These are phyloP conservation scores for Saxophila tyrrhenica DNA, from an alignment of 495 filamentous ascomycete genomes.

Conservation along the genomic window DNA sequence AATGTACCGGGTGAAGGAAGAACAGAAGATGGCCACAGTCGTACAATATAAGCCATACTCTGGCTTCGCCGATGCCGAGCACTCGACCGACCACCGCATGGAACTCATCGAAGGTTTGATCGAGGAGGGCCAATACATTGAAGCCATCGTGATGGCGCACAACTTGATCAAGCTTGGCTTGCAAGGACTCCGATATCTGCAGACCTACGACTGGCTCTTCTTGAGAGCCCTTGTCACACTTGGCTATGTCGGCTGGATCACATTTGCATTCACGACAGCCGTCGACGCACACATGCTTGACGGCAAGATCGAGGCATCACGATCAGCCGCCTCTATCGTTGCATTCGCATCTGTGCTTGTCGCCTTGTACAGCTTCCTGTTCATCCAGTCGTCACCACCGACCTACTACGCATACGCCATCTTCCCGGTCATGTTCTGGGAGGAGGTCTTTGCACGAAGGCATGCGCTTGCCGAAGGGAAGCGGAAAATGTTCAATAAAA, in stretches of 20 bases:
- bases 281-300: slow-evolving; percentile 83
- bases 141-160: slow-evolving; percentile 64
- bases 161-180: slow-evolving; percentile 66
- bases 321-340: slow-evolving; percentile 47
- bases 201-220: slow-evolving; percentile 98
- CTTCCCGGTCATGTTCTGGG: slow-evolving; percentile 93
- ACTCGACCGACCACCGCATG: slow-evolving; percentile 58
- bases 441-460: slow-evolving; percentile 78
- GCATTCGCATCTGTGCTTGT: slow-evolving; percentile 68
- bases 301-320: slow-evolving; percentile 52
- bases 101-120: slow-evolving; percentile 57
- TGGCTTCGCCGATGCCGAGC: slow-evolving; percentile 46
- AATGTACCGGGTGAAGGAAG: slow-evolving; percentile 94
- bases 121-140: slow-evolving; percentile 50
- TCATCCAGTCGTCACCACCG: slow-evolving; percentile 63
- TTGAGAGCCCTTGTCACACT: slow-evolving; percentile 78
- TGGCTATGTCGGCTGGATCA: slow-evolving; percentile 96
- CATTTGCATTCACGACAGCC: slow-evolving; percentile 84
- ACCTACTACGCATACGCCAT: slow-evolving; percentile 88
- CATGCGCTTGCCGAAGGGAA: slow-evolving; percentile 56
- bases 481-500: slow-evolving; percentile 48
- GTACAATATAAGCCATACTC: slow-evolving; percentile 66
- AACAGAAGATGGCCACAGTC: slow-evolving; percentile 62
- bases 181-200: slow-evolving; percentile 82
- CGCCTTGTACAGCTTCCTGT: slow-evolving; percentile 64